Conservation (phyloP, 2,329 filamentous ascomycete genomes). For the Dothiorella sarmentorum region DNA sequence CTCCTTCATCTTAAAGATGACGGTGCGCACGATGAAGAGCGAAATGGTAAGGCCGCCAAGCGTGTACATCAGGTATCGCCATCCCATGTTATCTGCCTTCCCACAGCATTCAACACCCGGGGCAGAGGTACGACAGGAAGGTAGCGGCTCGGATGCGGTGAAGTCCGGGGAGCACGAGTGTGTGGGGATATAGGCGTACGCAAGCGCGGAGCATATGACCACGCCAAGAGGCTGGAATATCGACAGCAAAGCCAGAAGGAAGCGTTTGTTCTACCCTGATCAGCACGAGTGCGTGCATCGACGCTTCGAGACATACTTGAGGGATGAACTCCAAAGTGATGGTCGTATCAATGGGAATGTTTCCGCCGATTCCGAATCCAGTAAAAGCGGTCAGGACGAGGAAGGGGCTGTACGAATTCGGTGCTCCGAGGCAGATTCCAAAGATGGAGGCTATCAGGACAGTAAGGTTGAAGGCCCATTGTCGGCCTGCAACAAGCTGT, state of each 20-base stretch:
- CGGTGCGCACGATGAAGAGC: conserved; percentile 52
- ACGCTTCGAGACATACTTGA: not conserved
- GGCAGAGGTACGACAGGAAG: conserved; percentile 42
- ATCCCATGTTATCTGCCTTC: conserved; percentile 42
- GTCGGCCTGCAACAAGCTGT: conserved; percentile 33
- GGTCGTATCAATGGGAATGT: conserved; percentile 55
- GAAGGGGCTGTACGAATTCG: conserved; percentile 50
- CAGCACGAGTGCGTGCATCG: not conserved
- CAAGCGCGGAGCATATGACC: conserved; percentile 49
- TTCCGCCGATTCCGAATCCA: conserved; percentile 53
- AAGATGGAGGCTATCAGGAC: conserved; percentile 55
- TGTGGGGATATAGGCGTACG: conserved; percentile 52
- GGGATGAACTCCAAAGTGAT: conserved; percentile 57
- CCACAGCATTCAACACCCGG: conserved; percentile 36
- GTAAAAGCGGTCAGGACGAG: conserved; percentile 54
- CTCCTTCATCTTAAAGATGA: conserved; percentile 55
- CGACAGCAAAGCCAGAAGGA: conserved; percentile 51
- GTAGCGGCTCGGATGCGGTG: conserved; percentile 41
- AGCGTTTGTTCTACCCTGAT: conserved; percentile 44
- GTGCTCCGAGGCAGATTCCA: conserved; percentile 50
- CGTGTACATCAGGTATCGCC: conserved; percentile 44
- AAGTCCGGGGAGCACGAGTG: conserved; percentile 53
- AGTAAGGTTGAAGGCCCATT: conserved; percentile 58
- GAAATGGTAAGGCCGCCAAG: conserved; percentile 39
- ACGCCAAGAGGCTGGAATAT: conserved; percentile 57